A percentile compares a stretch with the other conserved stretches of the same genome.
Conservation (phyloP, 2,329 filamentous ascomycete genomes). For the Monascus ruber region DNA sequence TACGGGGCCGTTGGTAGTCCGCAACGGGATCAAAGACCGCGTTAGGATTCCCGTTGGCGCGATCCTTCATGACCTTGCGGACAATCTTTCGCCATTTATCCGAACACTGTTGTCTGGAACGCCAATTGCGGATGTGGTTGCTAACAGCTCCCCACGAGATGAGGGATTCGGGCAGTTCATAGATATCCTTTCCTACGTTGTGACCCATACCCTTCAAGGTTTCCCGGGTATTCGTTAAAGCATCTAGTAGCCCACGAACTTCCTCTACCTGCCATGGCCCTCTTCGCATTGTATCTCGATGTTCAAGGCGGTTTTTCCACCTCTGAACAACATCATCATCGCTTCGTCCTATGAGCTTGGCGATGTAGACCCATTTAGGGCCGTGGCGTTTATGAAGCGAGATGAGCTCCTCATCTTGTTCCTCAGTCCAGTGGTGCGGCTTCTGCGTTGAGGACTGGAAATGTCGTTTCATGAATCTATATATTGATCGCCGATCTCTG, state of each 20-base stretch:
- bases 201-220: conserved; percentile 7
- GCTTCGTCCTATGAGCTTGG: conserved; percentile 25
- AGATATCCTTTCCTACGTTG: conserved; percentile 22
- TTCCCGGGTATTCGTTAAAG: conserved; percentile 14
- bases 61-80: conserved; percentile 8
- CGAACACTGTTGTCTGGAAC: conserved; percentile 29
- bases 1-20: conserved; percentile 1
- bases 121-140: conserved; percentile 14
- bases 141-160: conserved; percentile 24
- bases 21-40: conserved; percentile 14
- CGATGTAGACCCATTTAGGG: conserved; percentile 27
- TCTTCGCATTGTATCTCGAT: conserved; percentile 21
- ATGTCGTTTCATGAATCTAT: conserved; percentile 32
- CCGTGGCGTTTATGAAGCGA: conserved; percentile 19
- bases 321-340: conserved; percentile 32
- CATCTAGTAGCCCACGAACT: conserved; percentile 14
- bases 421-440: conserved; percentile 26
- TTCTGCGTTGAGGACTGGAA: conserved; percentile 28
- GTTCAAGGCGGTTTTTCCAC: conserved; percentile 32
- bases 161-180: conserved; percentile 23
- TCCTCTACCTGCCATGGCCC: conserved; percentile 30
- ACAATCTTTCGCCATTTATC: conserved; percentile 29
- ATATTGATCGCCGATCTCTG: conserved; percentile 26
- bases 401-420: conserved; percentile 31
- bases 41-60: conserved; percentile 11